These are phyloP conservation scores for Taphrina confusa DNA, from an alignment of 1,139 yeast genomes.

Conservation along the genomic window DNA sequence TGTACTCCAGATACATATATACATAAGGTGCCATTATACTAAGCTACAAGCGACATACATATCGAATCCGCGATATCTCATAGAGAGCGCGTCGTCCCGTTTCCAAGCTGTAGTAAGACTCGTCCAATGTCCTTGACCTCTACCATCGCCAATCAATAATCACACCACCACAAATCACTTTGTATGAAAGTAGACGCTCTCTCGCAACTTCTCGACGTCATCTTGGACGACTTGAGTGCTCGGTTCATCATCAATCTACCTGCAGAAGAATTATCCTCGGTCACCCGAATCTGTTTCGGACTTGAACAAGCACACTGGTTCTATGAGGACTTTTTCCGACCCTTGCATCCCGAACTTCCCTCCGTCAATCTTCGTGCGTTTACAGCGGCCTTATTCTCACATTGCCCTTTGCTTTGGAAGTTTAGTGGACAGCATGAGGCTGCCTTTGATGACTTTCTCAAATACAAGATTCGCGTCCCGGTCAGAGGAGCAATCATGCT, in stretches of 20 bases:
- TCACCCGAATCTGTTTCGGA: constrained; percentile 87
- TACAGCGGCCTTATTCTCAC: constrained; percentile 67
- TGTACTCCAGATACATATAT: too few relatives aligned
- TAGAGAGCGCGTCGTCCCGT: too few relatives aligned
- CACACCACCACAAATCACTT: too few relatives aligned
- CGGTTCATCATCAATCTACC: constrained; percentile 91
- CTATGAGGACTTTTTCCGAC: constrained; percentile 80
- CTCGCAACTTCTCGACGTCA: constrained; percentile 31
- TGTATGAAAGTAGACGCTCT: constrained; percentile 26
- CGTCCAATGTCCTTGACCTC: too few relatives aligned
- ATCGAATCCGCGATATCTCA: too few relatives aligned
- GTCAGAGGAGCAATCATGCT: constrained; percentile 94
- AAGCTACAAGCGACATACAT: too few relatives aligned
- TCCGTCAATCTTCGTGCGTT: constrained; percentile 77
- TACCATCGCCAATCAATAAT: too few relatives aligned
- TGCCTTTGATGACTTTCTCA: constrained; percentile 73
- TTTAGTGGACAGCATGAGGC: constrained; percentile 73
- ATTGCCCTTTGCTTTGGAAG: constrained; percentile 83
- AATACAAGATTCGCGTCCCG: constrained; percentile 86
- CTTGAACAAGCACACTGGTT: constrained; percentile 99
- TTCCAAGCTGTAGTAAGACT: too few relatives aligned
- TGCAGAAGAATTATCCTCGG: constrained; percentile 79
- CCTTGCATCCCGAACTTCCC: constrained; percentile 75
- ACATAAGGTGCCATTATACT: too few relatives aligned
- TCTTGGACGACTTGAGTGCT: constrained; percentile 68